Conservation (phyloP, 2,329 filamentous ascomycete species). For the Monosporascus sp. region DNA sequence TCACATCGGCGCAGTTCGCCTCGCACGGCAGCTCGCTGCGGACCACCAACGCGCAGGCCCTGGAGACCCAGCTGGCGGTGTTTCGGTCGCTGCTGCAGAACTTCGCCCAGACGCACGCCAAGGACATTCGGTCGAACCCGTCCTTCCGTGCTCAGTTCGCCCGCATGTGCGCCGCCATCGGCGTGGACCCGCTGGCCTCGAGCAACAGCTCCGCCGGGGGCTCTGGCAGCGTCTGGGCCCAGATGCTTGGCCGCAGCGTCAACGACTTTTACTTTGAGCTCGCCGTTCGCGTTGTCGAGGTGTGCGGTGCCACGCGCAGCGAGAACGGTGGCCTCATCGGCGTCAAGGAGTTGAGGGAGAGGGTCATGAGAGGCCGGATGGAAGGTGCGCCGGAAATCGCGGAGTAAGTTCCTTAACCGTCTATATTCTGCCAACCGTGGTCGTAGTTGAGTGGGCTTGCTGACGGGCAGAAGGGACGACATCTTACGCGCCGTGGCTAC, state of each 20-base stretch:
- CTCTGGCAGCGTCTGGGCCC: slow-evolving; percentile 77
- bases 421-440: background rate
- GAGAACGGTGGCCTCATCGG: slow-evolving; percentile 93
- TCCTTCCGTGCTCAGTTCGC: slow-evolving; percentile 95
- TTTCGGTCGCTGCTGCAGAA: slow-evolving; percentile 94
- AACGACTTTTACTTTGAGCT: slow-evolving; percentile 99
- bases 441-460: background rate
- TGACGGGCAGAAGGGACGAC: slow-evolving; percentile 60
- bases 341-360: slow-evolving; percentile 71
- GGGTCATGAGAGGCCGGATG: slow-evolving; percentile 66
- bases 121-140: slow-evolving; percentile 93
- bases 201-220: slow-evolving; percentile 41
- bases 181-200: slow-evolving; percentile 87
- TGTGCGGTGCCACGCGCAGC: slow-evolving; percentile 76
- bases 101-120: slow-evolving; percentile 90
- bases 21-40: slow-evolving; percentile 85
- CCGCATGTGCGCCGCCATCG: slow-evolving; percentile 96
- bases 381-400: slow-evolving; percentile 76
- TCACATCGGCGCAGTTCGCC: slow-evolving; percentile 85
- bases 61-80: slow-evolving; percentile 89
- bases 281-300: slow-evolving; percentile 89
- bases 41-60: slow-evolving; percentile 73
- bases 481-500: slow-evolving; percentile 84
- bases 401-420: slow-evolving; percentile 49
- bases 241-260: slow-evolving; percentile 83